Evolutionary conservation across 495 filamentous ascomycete genomes (phyloP).

Genomic region (Aspergillus conjunctus): DNA sequence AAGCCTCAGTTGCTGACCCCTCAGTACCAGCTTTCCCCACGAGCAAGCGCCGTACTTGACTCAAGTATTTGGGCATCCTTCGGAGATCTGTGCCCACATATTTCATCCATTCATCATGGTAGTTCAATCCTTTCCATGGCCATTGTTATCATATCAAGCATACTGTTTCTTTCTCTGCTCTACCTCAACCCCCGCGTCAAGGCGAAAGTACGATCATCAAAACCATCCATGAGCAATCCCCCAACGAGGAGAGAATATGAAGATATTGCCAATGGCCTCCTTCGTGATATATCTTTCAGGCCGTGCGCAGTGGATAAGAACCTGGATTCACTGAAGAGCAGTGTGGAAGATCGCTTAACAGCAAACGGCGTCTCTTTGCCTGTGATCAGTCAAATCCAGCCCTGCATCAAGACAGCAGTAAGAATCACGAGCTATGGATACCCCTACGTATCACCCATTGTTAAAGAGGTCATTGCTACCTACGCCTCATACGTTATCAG

Average conservation of each 20-base stretch:
- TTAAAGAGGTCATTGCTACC: constrained; percentile 1
- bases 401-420: not conserved
- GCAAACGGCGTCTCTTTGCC: not conserved
- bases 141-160: not conserved
- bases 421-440: constrained; percentile 10
- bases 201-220: not conserved
- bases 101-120: not conserved
- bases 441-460: constrained; percentile 4
- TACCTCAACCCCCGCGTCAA: not conserved
- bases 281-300: constrained; percentile 1
- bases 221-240: not conserved
- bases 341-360: not conserved
- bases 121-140: not conserved
- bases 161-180: not conserved
- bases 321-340: not conserved
- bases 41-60: not conserved
- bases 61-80: not conserved
- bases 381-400: not conserved
- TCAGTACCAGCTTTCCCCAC: not conserved
- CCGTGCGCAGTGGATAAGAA: not conserved
- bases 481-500: constrained; percentile 9
- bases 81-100: not conserved
- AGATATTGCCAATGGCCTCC: not conserved
- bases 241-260: not conserved
- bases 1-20: not conserved